Base-by-base conservation (phyloP, 1,139 yeast genomes). In the Candida sanyaensis region DNA sequence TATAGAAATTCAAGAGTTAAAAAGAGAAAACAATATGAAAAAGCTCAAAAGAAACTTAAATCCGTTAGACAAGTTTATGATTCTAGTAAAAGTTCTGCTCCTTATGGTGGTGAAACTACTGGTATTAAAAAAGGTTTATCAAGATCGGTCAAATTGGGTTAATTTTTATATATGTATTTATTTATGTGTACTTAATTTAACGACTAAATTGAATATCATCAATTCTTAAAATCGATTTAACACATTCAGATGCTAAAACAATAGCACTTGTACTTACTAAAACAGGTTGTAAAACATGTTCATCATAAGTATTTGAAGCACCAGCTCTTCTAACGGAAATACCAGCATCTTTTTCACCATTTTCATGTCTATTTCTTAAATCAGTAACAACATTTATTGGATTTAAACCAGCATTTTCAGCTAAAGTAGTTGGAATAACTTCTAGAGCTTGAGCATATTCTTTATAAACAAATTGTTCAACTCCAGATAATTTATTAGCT, bases 401-500 rank as follows among this genome's bases (percentile, higher is more conserved):
- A 67, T 93, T 91, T 65, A 93, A 75, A 50, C 99, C 99, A 12
- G 99, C 98, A 65, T 93, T 95, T 71, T 95, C 99, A 8, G 99
- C 98, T 56, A 93, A 78, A 2, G 99, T 95, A 3, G 97, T 90
- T 55, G 99, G 99, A 54, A 93, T 90, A 38, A 93, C 93, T 69
- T 93, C 99, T 58, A 93, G 77, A 2, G 99, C 98, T 61, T 87
- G 84, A 21, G 99, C 97, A 72, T 90, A 93, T 69, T 92, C 99
- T 64, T 86, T 88, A 84, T 92, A 93, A 59, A 96, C 95, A 60
- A 91, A 86, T 47, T 96, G 95, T 67, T 93, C 97, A 6, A 92
- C 91, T 42, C 99, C 99, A 21, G 90, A 80, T 55, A 89, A 75
- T 42, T 83, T 73, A 53, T 86, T 81, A 21, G 97, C 79, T 68